Evolutionary conservation across 805 yeast genomes (phyloP).

Genomic region (Kodamaea laetipori): DNA sequence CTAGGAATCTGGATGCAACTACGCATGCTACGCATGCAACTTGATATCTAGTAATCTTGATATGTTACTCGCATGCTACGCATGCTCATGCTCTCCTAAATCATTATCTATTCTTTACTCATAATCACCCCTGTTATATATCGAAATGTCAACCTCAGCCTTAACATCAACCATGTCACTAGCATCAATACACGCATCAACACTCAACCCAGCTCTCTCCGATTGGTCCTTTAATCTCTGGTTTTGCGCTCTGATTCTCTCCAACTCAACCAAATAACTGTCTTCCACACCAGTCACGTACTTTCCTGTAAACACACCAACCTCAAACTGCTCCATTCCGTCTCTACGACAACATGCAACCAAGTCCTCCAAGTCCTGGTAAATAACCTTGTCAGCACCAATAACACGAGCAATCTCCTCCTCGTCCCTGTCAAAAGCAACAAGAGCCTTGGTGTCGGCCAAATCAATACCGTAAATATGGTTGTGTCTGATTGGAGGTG

Average conservation of each 20-base stretch:
- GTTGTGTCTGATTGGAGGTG: slow-evolving; percentile 95
- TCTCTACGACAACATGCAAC: slow-evolving; percentile 70
- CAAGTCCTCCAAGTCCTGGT: slow-evolving; percentile 83
- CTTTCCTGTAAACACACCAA: slow-evolving; percentile 94
- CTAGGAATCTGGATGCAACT: too few relatives aligned
- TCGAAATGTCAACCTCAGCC: slow-evolving; percentile 69
- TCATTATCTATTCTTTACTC: slow-evolving; percentile 12
- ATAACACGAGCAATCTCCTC: slow-evolving; percentile 73
- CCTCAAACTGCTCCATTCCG: slow-evolving; percentile 70
- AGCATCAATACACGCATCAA: slow-evolving; percentile 44
- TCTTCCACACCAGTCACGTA: slow-evolving; percentile 95
- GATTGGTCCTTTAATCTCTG: slow-evolving; percentile 47
- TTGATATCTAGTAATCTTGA: background rate
- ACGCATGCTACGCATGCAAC: too few relatives aligned
- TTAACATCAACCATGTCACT: slow-evolving; percentile 64
- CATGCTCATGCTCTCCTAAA: too few relatives aligned
- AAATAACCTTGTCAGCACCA: slow-evolving; percentile 90
- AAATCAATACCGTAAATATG: slow-evolving; percentile 97
- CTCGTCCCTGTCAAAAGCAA: slow-evolving; percentile 78
- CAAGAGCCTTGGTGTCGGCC: slow-evolving; percentile 92
- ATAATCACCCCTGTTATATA: slow-evolving; percentile 60
- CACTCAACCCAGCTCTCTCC: slow-evolving; percentile 40
- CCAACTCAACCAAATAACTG: slow-evolving; percentile 78
- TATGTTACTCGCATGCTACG: background rate
- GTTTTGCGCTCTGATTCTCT: slow-evolving; percentile 77